Evolutionary conservation across 805 yeast species (phyloP).

Genomic region (Huiozyma naganishii): DNA sequence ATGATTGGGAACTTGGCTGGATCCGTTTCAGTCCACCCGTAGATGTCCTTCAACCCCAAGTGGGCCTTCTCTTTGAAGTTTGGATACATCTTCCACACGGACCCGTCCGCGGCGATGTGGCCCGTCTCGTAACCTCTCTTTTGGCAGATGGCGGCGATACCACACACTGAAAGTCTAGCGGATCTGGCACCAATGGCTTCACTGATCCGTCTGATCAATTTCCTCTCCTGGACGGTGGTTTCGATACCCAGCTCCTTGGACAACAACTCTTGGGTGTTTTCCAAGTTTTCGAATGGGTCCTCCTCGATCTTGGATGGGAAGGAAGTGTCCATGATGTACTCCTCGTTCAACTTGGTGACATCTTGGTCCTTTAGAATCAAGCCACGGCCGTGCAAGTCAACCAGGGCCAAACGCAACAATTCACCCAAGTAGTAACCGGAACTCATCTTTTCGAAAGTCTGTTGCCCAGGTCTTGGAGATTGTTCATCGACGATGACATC

Average conservation of each 20-base stretch:
- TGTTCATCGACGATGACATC: slow-evolving; percentile 69
- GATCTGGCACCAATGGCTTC: slow-evolving; percentile 85
- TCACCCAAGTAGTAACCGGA: slow-evolving; percentile 94
- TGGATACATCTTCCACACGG: slow-evolving; percentile 88
- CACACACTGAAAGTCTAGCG: slow-evolving; percentile 85
- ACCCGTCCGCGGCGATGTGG: slow-evolving; percentile 94
- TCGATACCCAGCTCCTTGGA: slow-evolving; percentile 42
- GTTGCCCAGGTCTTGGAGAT: slow-evolving; percentile 94
- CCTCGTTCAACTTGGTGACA: slow-evolving; percentile 42
- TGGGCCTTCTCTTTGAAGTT: slow-evolving; percentile 83
- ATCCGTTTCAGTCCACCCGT: slow-evolving; percentile 52
- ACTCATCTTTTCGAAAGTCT: slow-evolving; percentile 90
- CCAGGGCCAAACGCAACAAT: slow-evolving; percentile 63
- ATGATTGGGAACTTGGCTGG: slow-evolving; percentile 57
- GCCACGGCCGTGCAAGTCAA: slow-evolving; percentile 58
- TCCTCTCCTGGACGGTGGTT: slow-evolving; percentile 71
- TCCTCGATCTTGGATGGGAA: slow-evolving; percentile 78
- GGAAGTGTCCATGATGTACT: slow-evolving; percentile 78
- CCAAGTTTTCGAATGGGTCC: slow-evolving; percentile 75
- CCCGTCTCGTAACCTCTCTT: slow-evolving; percentile 69
- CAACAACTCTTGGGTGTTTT: slow-evolving; percentile 60
- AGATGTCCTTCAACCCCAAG: slow-evolving; percentile 74
- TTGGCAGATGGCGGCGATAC: slow-evolving; percentile 84
- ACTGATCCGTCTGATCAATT: slow-evolving; percentile 67
- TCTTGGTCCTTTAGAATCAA: slow-evolving; percentile 62